Conservation (phyloP, 192 early-diverging fungal genomes). For the Coemansia asiatica region DNA sequence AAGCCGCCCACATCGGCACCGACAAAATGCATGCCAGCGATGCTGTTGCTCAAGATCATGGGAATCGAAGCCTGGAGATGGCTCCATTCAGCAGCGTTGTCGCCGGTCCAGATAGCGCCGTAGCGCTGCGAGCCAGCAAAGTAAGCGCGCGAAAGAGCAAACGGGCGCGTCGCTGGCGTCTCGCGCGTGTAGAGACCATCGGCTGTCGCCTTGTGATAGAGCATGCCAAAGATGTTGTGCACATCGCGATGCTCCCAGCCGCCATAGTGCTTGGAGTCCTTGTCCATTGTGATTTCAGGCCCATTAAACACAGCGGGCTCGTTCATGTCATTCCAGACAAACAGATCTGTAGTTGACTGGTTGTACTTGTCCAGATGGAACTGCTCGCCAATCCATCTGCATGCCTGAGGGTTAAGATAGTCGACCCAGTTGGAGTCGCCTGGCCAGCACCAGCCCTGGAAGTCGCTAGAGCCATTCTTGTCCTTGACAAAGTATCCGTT, state of each 20-base stretch:
- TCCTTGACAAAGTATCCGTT: conserved; percentile 78
- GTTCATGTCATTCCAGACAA: conserved; percentile 99
- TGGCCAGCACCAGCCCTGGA: conserved; percentile 99
- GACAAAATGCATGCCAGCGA: conserved; percentile 85
- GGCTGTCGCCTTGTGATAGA: conserved; percentile 83
- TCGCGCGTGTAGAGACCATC: conserved; percentile 74
- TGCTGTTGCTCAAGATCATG: conserved; percentile 85
- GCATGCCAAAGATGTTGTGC: conserved; percentile 91
- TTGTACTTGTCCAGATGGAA: conserved; percentile 81
- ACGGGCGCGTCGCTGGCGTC: conserved; percentile 69
- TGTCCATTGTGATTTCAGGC: conserved; percentile 95
- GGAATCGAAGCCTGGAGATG: conserved; percentile 79
- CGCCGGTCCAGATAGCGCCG: conserved; percentile 98
- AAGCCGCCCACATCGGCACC: conserved; percentile 98
- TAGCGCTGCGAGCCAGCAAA: conserved; percentile 94
- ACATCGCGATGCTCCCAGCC: conserved; percentile 92
- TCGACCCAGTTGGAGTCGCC: conserved; percentile 91
- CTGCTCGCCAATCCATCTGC: conserved; percentile 75
- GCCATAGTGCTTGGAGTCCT: conserved; percentile 85
- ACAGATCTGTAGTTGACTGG: conserved; percentile 76
- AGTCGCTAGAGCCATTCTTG: conserved; percentile 63
- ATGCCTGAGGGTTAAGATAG: conserved; percentile 76
- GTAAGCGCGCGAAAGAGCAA: conserved; percentile 94
- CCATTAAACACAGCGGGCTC: conserved; percentile 97
- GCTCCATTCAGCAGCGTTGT: conserved; percentile 90